Evolutionary conservation across 352 stramenopile genomes (phyloP).

Genomic region (Phytophthora tentaculata): DNA sequence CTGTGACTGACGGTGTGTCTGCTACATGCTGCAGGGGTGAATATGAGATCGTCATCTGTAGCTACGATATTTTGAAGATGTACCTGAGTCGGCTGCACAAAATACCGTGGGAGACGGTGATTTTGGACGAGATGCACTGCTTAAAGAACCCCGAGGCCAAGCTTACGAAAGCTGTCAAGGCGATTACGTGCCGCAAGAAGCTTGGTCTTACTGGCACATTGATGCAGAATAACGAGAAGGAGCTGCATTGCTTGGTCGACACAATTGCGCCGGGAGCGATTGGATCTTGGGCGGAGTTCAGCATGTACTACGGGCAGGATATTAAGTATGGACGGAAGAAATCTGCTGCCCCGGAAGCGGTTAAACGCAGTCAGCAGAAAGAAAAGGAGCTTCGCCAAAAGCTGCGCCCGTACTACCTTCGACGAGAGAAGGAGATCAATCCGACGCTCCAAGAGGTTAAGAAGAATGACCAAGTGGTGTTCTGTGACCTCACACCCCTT

Average conservation of each 20-base stretch:
- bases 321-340: conserved; percentile 89
- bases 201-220: conserved; percentile 91
- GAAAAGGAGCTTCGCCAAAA: conserved; percentile 68
- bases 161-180: conserved; percentile 83
- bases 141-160: conserved; percentile 98
- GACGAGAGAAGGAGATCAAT: conserved; percentile 79
- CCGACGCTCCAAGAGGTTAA: conserved; percentile 71
- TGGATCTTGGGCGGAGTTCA: conserved; percentile 71
- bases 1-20: no score
- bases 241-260: conserved; percentile 79
- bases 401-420: conserved; percentile 71
- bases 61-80: conserved; percentile 92
- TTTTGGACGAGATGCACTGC: conserved; percentile 99
- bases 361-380: conserved; percentile 70
- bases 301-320: conserved; percentile 78
- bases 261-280: conserved; percentile 75
- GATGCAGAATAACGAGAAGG: conserved; percentile 90
- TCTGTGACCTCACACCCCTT: conserved; percentile 76
- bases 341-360: conserved; percentile 63
- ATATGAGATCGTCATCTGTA: conserved; percentile 84
- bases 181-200: conserved; percentile 63
- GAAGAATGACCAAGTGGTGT: conserved; percentile 83
- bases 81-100: conserved; percentile 79
- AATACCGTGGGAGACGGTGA: conserved; percentile 92
- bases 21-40: no score